Conservation (phyloP, 345 rosid species). For the Syzygium oleosum region DNA sequence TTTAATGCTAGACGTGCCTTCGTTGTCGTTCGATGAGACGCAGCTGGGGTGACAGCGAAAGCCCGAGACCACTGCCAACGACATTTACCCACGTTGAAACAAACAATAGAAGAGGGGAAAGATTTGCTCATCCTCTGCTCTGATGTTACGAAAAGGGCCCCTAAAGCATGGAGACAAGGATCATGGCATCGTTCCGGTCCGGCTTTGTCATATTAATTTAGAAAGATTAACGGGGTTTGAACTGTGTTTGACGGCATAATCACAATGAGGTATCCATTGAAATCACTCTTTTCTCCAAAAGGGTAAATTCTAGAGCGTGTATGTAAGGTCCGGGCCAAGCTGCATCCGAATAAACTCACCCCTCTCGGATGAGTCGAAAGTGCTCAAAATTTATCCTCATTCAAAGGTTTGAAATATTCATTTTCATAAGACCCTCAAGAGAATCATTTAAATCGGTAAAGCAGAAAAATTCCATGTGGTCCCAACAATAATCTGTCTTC, state of each 20-base stretch:
- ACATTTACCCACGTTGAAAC: neutral
- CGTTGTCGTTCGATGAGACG: neutral
- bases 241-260: neutral
- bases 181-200: neutral
- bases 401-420: neutral
- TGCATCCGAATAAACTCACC: neutral
- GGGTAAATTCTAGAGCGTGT: neutral
- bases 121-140: neutral
- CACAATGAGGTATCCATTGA: neutral
- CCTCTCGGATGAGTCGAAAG: neutral
- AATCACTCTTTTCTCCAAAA: neutral
- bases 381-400: neutral
- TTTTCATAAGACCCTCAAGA: neutral
- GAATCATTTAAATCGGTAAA: neutral
- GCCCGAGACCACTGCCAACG: neutral
- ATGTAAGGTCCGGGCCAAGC: neutral
- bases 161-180: too few species aligned
- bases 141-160: too few species aligned
- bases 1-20: neutral
- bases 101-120: neutral
- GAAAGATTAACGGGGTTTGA: neutral
- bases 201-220: neutral
- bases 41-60: neutral
- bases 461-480: neutral
- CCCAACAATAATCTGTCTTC: too few species aligned